Conservation (phyloP, 106 monocot genomes). For the Dendrobium officinale region DNA sequence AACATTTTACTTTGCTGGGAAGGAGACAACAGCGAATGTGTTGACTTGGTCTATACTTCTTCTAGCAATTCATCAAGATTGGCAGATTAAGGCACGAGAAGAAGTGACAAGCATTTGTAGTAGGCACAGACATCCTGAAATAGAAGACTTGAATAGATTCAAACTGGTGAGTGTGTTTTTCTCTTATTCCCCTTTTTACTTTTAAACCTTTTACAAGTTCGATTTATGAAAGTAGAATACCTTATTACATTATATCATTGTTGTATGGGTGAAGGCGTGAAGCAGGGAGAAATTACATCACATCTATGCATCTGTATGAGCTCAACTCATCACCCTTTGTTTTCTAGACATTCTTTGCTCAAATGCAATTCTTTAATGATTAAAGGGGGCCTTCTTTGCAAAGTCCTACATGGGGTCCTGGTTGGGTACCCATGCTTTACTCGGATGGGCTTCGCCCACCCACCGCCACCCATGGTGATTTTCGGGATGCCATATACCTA, state of each 20-base stretch:
- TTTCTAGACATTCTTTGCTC: background rate
- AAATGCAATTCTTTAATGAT: background rate
- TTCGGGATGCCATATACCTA: too few relatives aligned
- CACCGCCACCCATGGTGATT: too few relatives aligned
- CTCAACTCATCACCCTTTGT: background rate
- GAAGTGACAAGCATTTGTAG: conserved; percentile 47
- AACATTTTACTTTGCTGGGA: conserved; percentile 87
- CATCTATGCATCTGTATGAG: background rate
- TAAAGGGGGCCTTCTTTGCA: background rate
- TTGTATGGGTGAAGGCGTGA: too few relatives aligned
- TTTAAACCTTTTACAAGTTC: background rate
- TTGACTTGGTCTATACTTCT: conserved; percentile 71
- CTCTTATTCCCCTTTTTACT: background rate
- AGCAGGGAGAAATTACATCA: background rate
- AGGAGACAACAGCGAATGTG: conserved; percentile 77
- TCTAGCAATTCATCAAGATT: conserved; percentile 62
- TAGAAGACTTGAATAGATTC: conserved; percentile 39
- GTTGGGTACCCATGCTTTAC: too few relatives aligned
- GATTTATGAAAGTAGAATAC: too few relatives aligned
- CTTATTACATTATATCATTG: too few relatives aligned
- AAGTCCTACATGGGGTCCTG: too few relatives aligned
- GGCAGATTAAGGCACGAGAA: conserved; percentile 71
- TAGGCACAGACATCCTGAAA: conserved; percentile 11
- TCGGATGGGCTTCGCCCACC: too few relatives aligned
- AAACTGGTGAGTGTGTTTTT: conserved; percentile 50